Percentiles rank a stretch among this genome's conserved stretches.
These are phyloP conservation scores for Hygrophila difformis DNA, from an alignment of 257 asterid genomes.

Conservation along the genomic window DNA sequence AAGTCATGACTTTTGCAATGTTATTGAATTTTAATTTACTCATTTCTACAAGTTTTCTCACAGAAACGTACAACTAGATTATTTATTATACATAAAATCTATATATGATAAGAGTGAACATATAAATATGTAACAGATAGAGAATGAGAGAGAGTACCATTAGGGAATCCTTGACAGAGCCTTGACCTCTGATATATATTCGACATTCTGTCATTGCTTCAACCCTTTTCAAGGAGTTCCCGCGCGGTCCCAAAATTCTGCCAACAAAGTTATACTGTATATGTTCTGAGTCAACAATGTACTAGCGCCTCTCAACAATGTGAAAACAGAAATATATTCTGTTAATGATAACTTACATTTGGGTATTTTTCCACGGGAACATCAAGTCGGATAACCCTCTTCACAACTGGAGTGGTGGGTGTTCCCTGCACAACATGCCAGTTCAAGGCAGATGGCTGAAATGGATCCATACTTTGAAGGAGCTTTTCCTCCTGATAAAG, in stretches of 20 bases:
- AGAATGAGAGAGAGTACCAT: slow-evolving; percentile 32
- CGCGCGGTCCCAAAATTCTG: slow-evolving; percentile 76
- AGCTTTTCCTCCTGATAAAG: slow-evolving; percentile 52
- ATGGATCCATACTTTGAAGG: slow-evolving; percentile 46
- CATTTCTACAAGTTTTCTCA: no score
- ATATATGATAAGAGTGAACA: no score
- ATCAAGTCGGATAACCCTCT: slow-evolving; percentile 68
- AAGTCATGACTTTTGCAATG: neutral
- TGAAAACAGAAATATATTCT: slow-evolving; percentile 3
- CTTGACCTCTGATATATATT: slow-evolving; percentile 65
- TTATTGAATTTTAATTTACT: no score
- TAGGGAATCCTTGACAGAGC: slow-evolving; percentile 70
- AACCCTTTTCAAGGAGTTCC: slow-evolving; percentile 72
- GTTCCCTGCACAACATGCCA: slow-evolving; percentile 48
- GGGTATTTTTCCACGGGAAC: slow-evolving; percentile 76
- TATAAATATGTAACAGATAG: neutral
- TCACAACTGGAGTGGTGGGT: slow-evolving; percentile 47
- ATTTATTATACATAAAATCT: no score
- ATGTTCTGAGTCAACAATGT: slow-evolving; percentile 19
- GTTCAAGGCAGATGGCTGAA: slow-evolving; percentile 45
- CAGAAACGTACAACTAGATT: no score
- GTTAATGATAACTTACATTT: slow-evolving; percentile 35
- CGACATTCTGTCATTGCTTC: slow-evolving; percentile 80
- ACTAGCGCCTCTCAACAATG: neutral
- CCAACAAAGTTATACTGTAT: slow-evolving; percentile 81